Evolutionary conservation across 1,284 basidiomycete species (phyloP), one percentile per base, ranked within the genome.

Genomic region (Leccinum subatratum): DNA sequence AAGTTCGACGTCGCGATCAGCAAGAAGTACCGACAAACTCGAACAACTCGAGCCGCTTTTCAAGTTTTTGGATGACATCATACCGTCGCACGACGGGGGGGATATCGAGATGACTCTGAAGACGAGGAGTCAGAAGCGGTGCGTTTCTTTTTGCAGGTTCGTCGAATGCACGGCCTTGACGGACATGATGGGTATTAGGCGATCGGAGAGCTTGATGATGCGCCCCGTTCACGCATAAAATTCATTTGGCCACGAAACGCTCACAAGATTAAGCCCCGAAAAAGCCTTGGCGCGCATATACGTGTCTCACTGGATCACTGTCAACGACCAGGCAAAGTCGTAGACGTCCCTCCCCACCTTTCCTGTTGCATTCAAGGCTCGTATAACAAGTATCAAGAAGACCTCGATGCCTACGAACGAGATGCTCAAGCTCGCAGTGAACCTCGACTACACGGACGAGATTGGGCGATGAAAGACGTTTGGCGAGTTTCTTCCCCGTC

Each of bases 401-500:
- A 81, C 7, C 70, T 86, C 16, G 80, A 82, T 7, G 80, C 81
- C 11, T 82, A 83, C 61, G 83, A 84, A 63, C 77, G 94, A 98
- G 75, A 78, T 98, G 71, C 82, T 98, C 45, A 86, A 86, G 64
- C 85, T 97, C 64, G 91, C 93, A 0, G 84, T 95, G 32, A 89
- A 91, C 68, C 81, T 95, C 58, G 96, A 98, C 78, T 98, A 96
- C 72, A 89, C 88, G 34, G 96, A 99, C 78, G 96, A 99, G 78
- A 95, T 96, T 72, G 96, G 96, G 12, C 79, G 96, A 66, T 81
- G 96, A 67, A 96, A 95, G 79, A 93, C 96, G 83, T 75, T 81
- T 99, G 30, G 91, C 94, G 20, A 98, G 98, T 79, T 98, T 98
- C 83, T 90, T 99, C 79, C 95, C 95, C 0, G 90, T 95, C 0